A percentile compares a stretch with the other conserved stretches of the same genome.
Conservation (phyloP, 768 basidiomycete species). For the Cubamyces lactineus region DNA sequence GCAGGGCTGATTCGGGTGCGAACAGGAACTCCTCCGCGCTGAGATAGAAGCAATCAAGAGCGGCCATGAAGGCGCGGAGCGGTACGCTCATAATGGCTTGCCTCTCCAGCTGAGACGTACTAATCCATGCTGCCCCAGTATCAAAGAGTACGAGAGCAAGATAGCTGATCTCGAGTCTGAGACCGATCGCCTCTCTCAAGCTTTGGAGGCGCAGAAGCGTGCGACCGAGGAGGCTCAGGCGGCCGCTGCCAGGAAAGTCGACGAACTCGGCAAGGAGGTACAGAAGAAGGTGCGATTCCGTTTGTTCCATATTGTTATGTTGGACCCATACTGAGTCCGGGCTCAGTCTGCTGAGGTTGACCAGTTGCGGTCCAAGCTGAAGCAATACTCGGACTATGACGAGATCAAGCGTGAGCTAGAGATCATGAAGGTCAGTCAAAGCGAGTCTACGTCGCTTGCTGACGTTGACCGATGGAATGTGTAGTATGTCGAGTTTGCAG, state of each 20-base stretch:
- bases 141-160: slow-evolving; percentile 72
- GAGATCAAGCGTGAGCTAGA: slow-evolving; percentile 97
- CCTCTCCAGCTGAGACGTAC: not conserved
- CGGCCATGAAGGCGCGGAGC: slow-evolving; percentile 70
- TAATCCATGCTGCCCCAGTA: slow-evolving; percentile 45
- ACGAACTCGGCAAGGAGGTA: slow-evolving; percentile 64
- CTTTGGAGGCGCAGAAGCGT: slow-evolving; percentile 64
- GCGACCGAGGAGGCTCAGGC: slow-evolving; percentile 51
- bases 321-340: not conserved
- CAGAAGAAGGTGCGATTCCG: slow-evolving; percentile 51
- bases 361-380: slow-evolving; percentile 66
- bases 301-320: not conserved
- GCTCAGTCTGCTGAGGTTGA: slow-evolving; percentile 65
- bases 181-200: slow-evolving; percentile 65
- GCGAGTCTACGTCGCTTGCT: not conserved
- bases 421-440: slow-evolving; percentile 85
- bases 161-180: slow-evolving; percentile 79
- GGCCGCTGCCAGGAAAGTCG: slow-evolving; percentile 52
- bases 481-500: slow-evolving; percentile 96
- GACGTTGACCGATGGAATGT: not conserved
- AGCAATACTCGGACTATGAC: slow-evolving; percentile 85
- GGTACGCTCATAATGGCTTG: slow-evolving; percentile 46
- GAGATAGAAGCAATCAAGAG: slow-evolving; percentile 91
- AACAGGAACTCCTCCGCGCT: slow-evolving; percentile 89
- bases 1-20: not conserved